These are phyloP conservation scores for Xylaria nigripes DNA, from an alignment of 495 filamentous ascomycete species.

Conservation along the genomic window DNA sequence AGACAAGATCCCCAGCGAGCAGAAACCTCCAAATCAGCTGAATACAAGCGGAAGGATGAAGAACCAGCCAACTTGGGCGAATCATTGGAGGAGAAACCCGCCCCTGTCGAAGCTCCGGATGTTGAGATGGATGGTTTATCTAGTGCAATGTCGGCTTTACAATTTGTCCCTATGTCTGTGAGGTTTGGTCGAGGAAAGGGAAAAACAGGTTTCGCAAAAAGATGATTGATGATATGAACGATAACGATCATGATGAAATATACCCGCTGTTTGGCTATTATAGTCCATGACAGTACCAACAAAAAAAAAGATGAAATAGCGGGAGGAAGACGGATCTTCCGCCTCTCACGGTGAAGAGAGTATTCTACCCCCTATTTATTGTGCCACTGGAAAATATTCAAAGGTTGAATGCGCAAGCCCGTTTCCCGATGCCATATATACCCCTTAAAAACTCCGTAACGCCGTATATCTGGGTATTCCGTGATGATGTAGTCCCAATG, in stretches of 20 bases:
- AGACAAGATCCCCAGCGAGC: conserved; percentile 18
- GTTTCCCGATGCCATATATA: conserved; percentile 10
- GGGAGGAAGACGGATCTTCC: not conserved
- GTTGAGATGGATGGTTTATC: conserved; percentile 62
- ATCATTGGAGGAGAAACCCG: not conserved
- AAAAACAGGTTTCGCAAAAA: conserved; percentile 38
- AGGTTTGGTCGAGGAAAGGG: conserved; percentile 57
- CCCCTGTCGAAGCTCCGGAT: conserved; percentile 30
- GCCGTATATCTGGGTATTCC: conserved; percentile 19
- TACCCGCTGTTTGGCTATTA: not conserved
- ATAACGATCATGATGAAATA: not conserved
- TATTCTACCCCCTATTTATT: not conserved
- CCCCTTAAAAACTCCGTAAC: conserved; percentile 13
- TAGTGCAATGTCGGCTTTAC: conserved; percentile 74
- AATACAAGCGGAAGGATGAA: conserved; percentile 1
- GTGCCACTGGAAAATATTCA: not conserved
- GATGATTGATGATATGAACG: conserved; percentile 10
- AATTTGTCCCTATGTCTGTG: conserved; percentile 73
- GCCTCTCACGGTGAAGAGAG: not conserved
- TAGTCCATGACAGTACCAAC: not conserved
- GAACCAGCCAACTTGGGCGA: not conserved
- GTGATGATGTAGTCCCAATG: conserved; percentile 4
- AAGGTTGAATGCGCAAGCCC: conserved; percentile 5
- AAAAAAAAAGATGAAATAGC: not conserved
- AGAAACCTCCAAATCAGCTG: conserved; percentile 9